A percentile compares a stretch with the other conserved stretches of the same genome.
Evolutionary conservation across 163 green algal species (phyloP).

Genomic region (Volvox carteri): DNA sequence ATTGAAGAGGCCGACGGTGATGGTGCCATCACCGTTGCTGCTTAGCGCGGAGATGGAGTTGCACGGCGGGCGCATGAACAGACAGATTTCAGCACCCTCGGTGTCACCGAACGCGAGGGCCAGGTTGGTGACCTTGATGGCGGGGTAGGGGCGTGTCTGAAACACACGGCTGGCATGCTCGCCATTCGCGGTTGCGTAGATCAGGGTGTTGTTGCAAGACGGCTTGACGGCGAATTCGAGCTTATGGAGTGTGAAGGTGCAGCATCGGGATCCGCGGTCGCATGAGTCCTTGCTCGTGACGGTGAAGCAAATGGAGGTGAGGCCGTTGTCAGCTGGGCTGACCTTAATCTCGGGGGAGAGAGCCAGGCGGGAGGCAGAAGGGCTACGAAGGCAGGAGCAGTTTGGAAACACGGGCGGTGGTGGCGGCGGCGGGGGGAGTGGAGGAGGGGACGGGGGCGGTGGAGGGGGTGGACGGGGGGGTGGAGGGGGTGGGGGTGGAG

Average conservation of each 20-base stretch:
- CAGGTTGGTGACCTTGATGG: slow-evolving; percentile 48
- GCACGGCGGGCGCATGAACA: slow-evolving; percentile 14
- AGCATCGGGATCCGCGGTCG: neutral
- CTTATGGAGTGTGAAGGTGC: slow-evolving; percentile 26
- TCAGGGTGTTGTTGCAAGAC: neutral
- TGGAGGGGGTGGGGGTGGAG: neutral
- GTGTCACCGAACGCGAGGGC: neutral
- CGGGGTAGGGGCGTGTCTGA: slow-evolving; percentile 15
- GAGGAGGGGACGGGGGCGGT: neutral
- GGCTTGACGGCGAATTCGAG: slow-evolving; percentile 31
- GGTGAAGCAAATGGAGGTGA: neutral
- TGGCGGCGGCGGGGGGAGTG: neutral
- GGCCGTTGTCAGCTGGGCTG: neutral
- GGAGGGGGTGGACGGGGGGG: neutral
- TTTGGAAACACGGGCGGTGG: slow-evolving; percentile 34
- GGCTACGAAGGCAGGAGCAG: slow-evolving; percentile 38
- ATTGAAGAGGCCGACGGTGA: slow-evolving; percentile 13
- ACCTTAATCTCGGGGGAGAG: neutral
- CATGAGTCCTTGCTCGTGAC: neutral
- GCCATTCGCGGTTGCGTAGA: slow-evolving; percentile 14
- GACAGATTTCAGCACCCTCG: neutral
- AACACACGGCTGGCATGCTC: neutral
- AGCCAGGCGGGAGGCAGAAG: neutral
- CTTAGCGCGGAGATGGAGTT: neutral
- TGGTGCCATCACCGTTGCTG: neutral